A percentile compares a stretch with the other conserved stretches of the same genome.
phyloP scores from a whole-genome alignment of 805 yeast genomes.

The Monosporozyma servazzii region DNA sequence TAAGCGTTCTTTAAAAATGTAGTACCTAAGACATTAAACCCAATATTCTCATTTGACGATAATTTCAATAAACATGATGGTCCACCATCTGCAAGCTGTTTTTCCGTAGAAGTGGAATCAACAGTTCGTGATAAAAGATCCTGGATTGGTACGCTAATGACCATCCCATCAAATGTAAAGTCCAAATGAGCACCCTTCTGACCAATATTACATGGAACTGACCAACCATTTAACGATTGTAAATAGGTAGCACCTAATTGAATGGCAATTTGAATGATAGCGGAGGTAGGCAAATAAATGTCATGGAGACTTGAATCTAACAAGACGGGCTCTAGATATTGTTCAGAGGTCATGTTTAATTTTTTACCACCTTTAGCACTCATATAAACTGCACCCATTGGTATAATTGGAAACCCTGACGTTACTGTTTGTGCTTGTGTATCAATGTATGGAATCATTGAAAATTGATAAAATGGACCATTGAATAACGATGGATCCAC shows the following conservation, averaged over 20 bases:
- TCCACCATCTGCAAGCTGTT: constrained; percentile 45
- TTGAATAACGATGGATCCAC: constrained; percentile 39
- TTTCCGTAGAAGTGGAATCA: constrained; percentile 26
- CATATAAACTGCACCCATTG: constrained; percentile 38
- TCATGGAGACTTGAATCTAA: constrained; percentile 47
- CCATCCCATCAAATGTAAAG: constrained; percentile 44
- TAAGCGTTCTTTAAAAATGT: constrained; percentile 46
- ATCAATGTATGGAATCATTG: constrained; percentile 38
- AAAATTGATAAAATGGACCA: constrained; percentile 42
- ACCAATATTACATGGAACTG: constrained; percentile 50
- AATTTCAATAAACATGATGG: constrained; percentile 49
- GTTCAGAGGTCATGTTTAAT: constrained; percentile 29
- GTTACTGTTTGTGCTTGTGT: constrained; percentile 13
- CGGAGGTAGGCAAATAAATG: constrained; percentile 45
- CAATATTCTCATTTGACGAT: constrained; percentile 38
- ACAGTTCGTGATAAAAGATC: constrained; percentile 37
- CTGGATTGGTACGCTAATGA: constrained; percentile 41
- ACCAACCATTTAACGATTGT: constrained; percentile 41
- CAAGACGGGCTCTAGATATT: constrained; percentile 42
- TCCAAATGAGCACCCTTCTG: constrained; percentile 41
- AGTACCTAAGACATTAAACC: constrained; percentile 49
- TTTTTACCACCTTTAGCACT: constrained; percentile 34
- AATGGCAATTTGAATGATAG: constrained; percentile 53
- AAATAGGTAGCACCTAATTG: constrained; percentile 61
- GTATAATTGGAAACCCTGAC: constrained; percentile 38